Base-by-base conservation (phyloP, 2,329 filamentous ascomycete species). In the Penicillium sp. region DNA sequence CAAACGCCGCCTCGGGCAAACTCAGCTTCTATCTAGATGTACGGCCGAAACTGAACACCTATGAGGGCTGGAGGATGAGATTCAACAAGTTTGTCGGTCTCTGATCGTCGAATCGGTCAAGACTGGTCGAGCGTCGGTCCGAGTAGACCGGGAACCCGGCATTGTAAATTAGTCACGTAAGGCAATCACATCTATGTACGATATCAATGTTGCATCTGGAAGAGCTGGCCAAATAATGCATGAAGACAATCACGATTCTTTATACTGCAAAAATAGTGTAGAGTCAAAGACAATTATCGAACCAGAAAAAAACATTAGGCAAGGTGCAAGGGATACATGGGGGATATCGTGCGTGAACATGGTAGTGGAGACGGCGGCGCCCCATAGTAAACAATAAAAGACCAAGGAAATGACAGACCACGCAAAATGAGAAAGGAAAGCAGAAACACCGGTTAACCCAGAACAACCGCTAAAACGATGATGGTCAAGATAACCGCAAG, bases 401-500 rank as follows among this genome's bases (percentile, higher is more conserved):
- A 26, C 28, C 36, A 46, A 44, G 26, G 32, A 41, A 74, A 63
- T 39, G 25, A 35, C 32, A 29, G n/a, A 36, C 18, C 18, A 18
- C 2, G 18, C 18, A 18, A 18, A 18, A 1, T 18, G 18, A 18
- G 32, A 5, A 8, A n/a, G 35, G 5, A 12, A 12, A 52, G 25
- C 27, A 9, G 32, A 11, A 25, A 35, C 24, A 35, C 6, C 18
- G 18, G 50, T 56, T 61, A 94, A 49, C 87, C 86, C 60, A 95
- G 66, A 44, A 90, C 83, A 45, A 91, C 86, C 11, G 93, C 94
- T 58, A 98, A 73, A 50, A 98, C 77, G 39, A 98, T 84, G 58
- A 98, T 89, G 3, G 89, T 86, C 61, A 97, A 69, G 50, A 98
- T 93, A 41, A 98, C 81, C 1, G 86, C 85, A 63, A 98, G 68